Evolutionary conservation across 768 basidiomycete genomes (phyloP).

Genomic region (Chalciporus chontae): DNA sequence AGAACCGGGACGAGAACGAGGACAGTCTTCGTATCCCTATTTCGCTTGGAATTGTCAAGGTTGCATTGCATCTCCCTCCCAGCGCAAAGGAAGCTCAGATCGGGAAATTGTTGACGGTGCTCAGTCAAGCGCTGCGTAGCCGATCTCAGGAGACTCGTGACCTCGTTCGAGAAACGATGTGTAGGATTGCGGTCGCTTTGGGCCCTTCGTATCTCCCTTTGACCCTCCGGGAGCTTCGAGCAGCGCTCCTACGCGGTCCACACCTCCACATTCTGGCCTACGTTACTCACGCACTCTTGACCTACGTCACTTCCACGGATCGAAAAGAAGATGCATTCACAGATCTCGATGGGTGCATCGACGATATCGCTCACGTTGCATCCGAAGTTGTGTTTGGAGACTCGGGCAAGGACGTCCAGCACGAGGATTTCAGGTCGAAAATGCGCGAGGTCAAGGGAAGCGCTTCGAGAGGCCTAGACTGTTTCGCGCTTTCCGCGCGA

Average conservation of each 20-base stretch:
- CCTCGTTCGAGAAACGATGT: conserved; percentile 76
- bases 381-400: conserved; percentile 93
- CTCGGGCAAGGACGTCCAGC: conserved; percentile 82
- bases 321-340: conserved; percentile 47
- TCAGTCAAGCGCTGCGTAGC: conserved; percentile 90
- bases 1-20: conserved; percentile 79
- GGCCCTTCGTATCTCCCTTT: conserved; percentile 73
- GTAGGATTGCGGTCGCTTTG: conserved; percentile 69
- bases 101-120: conserved; percentile 70
- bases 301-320: conserved; percentile 70
- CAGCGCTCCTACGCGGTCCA: conserved; percentile 83
- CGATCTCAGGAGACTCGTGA: conserved; percentile 92
- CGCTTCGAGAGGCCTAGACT: conserved; percentile 79
- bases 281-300: conserved; percentile 74
- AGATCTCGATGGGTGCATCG: conserved; percentile 71
- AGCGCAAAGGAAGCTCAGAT: conserved; percentile 64
- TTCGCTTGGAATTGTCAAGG: conserved; percentile 79
- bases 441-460: conserved; percentile 88
- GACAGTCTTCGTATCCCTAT: conserved; percentile 87
- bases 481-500: conserved; percentile 78
- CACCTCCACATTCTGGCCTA: conserved; percentile 92
- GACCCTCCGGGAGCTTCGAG: conserved; percentile 77
- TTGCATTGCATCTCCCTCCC: conserved; percentile 77
- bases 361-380: conserved; percentile 75
- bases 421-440: conserved; percentile 92